Conservation (phyloP, 805 yeast genomes). For the Hemisphaericaspora nanyangensis region DNA sequence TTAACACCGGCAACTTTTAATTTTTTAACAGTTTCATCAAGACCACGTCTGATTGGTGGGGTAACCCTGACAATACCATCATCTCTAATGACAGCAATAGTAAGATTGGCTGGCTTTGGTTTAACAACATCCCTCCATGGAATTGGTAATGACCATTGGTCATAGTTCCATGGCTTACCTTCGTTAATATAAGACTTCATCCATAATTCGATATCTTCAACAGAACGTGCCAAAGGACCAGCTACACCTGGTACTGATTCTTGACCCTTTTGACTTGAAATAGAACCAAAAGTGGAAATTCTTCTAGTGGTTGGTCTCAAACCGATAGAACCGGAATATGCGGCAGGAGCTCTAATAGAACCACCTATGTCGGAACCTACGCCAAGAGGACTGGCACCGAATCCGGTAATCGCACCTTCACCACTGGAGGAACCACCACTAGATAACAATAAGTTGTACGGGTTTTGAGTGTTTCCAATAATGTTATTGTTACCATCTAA, state of each 20-base stretch:
- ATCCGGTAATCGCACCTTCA: conserved; percentile 40
- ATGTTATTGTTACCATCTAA: conserved; percentile 39
- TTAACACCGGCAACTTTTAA: conserved; percentile 57
- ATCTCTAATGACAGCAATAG: conserved; percentile 59
- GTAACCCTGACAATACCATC: conserved; percentile 65
- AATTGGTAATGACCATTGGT: conserved; percentile 44
- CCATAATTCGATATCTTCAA: conserved; percentile 65
- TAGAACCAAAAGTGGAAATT: conserved; percentile 37
- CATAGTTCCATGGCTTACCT: conserved; percentile 62
- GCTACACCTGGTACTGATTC: conserved; percentile 62
- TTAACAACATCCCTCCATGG: conserved; percentile 49
- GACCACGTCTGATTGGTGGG: conserved; percentile 59
- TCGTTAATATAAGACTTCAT: conserved; percentile 59
- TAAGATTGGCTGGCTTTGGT: conserved; percentile 42
- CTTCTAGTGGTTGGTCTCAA: conserved; percentile 40
- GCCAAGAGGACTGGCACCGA: conserved; percentile 39
- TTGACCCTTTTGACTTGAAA: conserved; percentile 58
- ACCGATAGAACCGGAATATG: conserved; percentile 38
- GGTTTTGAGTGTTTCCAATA: conserved; percentile 35
- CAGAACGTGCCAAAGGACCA: conserved; percentile 64
- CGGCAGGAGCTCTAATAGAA: conserved; percentile 42
- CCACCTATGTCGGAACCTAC: conserved; percentile 45
- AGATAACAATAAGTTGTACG: conserved; percentile 34
- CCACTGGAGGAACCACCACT: conserved; percentile 45
- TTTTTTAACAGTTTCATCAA: conserved; percentile 50